These are phyloP conservation scores for Mycena floridula DNA, from an alignment of 768 basidiomycete species.

Conservation along the genomic window DNA sequence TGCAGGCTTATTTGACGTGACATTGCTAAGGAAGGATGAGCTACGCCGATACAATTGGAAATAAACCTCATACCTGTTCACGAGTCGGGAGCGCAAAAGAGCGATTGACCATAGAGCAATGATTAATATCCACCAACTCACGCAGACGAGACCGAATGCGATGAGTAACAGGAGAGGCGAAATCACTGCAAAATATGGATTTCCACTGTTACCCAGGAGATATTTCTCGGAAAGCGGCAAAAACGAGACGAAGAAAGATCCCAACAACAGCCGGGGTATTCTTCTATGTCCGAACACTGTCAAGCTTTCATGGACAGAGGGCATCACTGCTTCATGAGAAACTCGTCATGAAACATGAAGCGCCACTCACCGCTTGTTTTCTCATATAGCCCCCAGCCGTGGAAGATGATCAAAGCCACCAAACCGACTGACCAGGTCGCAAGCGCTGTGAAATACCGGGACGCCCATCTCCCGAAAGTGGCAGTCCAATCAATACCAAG, in stretches of 20 bases:
- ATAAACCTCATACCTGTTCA: neutral
- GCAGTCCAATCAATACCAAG: slow-evolving; percentile 67
- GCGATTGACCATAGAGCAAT: slow-evolving; percentile 42
- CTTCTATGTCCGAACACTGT: slow-evolving; percentile 29
- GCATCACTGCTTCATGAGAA: slow-evolving; percentile 19
- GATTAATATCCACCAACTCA: slow-evolving; percentile 51
- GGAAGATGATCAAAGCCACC: slow-evolving; percentile 50
- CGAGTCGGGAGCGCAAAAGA: slow-evolving; percentile 15
- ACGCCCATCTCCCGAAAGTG: slow-evolving; percentile 63
- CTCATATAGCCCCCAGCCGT: slow-evolving; percentile 39
- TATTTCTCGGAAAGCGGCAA: slow-evolving; percentile 51
- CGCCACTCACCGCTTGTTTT: slow-evolving; percentile 16
- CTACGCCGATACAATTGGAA: neutral
- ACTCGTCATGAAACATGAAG: neutral
- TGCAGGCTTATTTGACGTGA: neutral
- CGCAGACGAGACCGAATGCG: slow-evolving; percentile 57
- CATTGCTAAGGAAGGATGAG: too few relatives aligned
- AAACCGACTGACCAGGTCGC: slow-evolving; percentile 72
- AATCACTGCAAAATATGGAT: slow-evolving; percentile 40
- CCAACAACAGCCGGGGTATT: slow-evolving; percentile 36
- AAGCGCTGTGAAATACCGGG: slow-evolving; percentile 70
- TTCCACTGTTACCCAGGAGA: slow-evolving; percentile 57
- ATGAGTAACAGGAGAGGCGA: slow-evolving; percentile 53
- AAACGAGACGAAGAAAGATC: slow-evolving; percentile 39
- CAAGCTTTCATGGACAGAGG: slow-evolving; percentile 46